Evolutionary conservation across 805 yeast genomes (phyloP).

Genomic region (Candida namnaoensis): DNA sequence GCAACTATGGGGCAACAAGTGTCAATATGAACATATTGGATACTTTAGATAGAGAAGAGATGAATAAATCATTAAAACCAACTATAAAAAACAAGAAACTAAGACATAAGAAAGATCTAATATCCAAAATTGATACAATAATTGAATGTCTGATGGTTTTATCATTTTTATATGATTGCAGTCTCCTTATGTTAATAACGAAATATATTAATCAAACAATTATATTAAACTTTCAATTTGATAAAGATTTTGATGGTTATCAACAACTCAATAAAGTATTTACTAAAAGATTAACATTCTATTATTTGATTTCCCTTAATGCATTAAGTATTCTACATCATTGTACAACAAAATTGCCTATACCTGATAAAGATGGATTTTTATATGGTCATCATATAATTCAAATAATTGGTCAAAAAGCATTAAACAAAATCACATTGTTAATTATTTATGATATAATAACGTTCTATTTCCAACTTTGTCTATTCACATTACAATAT

Average conservation of each 20-base stretch:
- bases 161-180: conserved; percentile 17
- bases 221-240: conserved; percentile 1
- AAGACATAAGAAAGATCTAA: conserved; percentile 9
- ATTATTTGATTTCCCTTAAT: conserved; percentile 7
- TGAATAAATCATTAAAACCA: too few species aligned
- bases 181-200: conserved; percentile 10
- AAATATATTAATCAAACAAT: conserved; percentile 7
- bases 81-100: too few species aligned
- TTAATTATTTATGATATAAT: conserved; percentile 7
- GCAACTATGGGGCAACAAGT: too few species aligned
- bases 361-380: conserved; percentile 13
- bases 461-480: conserved; percentile 10
- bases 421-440: conserved; percentile 8
- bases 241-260: not conserved
- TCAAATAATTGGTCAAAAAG: conserved; percentile 16
- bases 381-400: conserved; percentile 17
- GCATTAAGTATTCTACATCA: conserved; percentile 5
- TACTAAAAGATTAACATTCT: conserved; percentile 6
- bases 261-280: conserved; percentile 2
- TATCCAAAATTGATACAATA: conserved; percentile 3
- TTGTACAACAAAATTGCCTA: conserved; percentile 9
- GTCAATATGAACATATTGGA: too few species aligned
- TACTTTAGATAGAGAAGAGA: conserved; percentile 2
- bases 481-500: conserved; percentile 7
- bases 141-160: conserved; percentile 6